Evolutionary conservation across 176 grass and related monocot species (phyloP).

Genomic region (Calamus simplicifolius): DNA sequence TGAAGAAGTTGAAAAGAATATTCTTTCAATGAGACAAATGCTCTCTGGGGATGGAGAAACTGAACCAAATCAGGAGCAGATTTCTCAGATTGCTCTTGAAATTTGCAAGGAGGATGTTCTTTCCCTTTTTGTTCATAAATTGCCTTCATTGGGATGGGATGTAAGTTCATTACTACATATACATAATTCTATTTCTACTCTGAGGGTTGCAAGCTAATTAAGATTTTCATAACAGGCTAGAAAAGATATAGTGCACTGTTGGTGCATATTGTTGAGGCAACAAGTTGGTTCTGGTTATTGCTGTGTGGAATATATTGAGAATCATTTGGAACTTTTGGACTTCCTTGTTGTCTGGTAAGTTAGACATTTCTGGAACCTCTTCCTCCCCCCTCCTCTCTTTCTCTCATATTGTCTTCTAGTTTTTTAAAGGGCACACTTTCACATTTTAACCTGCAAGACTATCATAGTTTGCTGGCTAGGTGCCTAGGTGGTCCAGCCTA

Average conservation of each 20-base stretch:
- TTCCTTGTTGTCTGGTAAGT: conserved; percentile 96
- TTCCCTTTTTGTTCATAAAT: conserved; percentile 81
- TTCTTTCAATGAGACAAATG: conserved; percentile 54
- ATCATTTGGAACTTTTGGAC: conserved; percentile 86
- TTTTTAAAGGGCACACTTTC: no score
- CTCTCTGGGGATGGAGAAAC: conserved; percentile 83
- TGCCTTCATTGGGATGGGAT: conserved; percentile 91
- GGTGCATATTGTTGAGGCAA: conserved; percentile 87
- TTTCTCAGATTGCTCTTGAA: conserved; percentile 77
- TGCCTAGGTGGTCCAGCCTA: no score
- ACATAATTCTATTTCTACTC: background rate
- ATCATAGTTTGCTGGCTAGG: no score
- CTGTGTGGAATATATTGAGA: conserved; percentile 85
- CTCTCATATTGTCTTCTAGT: no score
- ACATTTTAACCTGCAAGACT: no score
- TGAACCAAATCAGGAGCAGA: conserved; percentile 84
- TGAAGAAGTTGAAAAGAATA: conserved; percentile 86
- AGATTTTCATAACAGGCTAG: conserved; percentile 45
- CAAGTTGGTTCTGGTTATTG: conserved; percentile 64
- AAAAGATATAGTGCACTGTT: conserved; percentile 90
- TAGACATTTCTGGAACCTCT: conserved; percentile 1
- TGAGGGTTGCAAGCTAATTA: conserved; percentile 7
- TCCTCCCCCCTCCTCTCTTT: no score
- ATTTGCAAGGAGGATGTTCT: conserved; percentile 85
- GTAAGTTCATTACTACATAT: conserved; percentile 35